Evolutionary conservation across 2,329 filamentous ascomycete species (phyloP), one percentile per base, ranked within the genome.

Genomic region (Aspergillus sp.): DNA sequence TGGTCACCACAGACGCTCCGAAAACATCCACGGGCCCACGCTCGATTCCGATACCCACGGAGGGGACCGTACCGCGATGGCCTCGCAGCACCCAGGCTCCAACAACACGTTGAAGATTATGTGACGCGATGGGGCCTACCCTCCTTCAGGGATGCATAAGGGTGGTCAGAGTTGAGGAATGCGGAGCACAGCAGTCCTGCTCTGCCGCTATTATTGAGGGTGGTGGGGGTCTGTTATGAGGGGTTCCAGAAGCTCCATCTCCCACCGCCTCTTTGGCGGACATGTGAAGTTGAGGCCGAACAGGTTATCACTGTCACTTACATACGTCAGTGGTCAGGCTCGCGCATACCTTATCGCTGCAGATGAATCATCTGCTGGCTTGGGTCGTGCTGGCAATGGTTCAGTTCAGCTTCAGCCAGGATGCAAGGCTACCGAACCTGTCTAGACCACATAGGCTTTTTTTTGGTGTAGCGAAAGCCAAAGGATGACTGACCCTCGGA

Each of bases 341-440:
- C 43, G 54, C 61, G 58, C 58, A 60, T 57, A 51, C 28, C 57
- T 57, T 63, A 63, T 60, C 60, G 54, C 53, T 38, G 55, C 50
- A 51, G 55, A 57, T 59, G 51, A 38, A 28, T 55, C 32, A 39
- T 23, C 25, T 58, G 58, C 39, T 54, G 23, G 19, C 43, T 43
- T 23, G 41, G 52, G 45, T 47, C 32, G 41, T 53, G 54, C 32
- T 57, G 53, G 43, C 39, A 43, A 45, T 32, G 25, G 47, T 32
- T 50, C 47, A 12, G 25, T 28, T 17, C 15, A 50, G 47, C 47
- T 50, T 30, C 47, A 4, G 47, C 39, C 41, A 43, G 28, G 15
- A 55, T 55, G 53, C 53, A 23, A 45, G 41, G 53, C 25, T 47
- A 39, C 53, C 43, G 53, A 28, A 32, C 53, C 53, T 47, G 53